phyloP scores from a whole-genome alignment of 2,329 filamentous ascomycete species.

The Paraphaeosphaeria minitans region DNA sequence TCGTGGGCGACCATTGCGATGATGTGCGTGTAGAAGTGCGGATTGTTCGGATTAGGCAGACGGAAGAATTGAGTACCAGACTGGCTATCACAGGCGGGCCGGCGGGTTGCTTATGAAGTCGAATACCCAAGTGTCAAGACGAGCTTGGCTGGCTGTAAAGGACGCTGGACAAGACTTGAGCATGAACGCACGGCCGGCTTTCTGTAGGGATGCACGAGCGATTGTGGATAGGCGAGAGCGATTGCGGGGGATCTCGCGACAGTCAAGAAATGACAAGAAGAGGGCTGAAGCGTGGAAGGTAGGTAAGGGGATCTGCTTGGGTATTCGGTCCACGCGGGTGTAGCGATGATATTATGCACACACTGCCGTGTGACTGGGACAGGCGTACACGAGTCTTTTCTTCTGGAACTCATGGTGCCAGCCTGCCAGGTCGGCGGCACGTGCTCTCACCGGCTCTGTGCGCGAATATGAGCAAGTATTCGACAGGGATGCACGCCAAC shows the following conservation, averaged over 20 bases:
- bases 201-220: slow-evolving; percentile 16
- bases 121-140: not conserved
- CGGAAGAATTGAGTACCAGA: slow-evolving; percentile 35
- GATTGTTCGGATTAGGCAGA: slow-evolving; percentile 11
- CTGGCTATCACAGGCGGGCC: slow-evolving; percentile 24
- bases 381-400: not conserved
- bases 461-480: slow-evolving; percentile 26
- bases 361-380: not conserved
- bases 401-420: not conserved
- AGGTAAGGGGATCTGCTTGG: slow-evolving; percentile 17
- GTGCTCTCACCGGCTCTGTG: slow-evolving; percentile 3
- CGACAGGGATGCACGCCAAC: not conserved
- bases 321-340: not conserved
- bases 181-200: slow-evolving; percentile 34
- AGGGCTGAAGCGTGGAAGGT: slow-evolving; percentile 41
- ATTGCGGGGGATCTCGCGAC: slow-evolving; percentile 41
- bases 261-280: slow-evolving; percentile 36
- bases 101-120: slow-evolving; percentile 12
- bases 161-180: slow-evolving; percentile 19
- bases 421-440: not conserved
- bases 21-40: slow-evolving; percentile 5
- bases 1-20: slow-evolving; percentile 41
- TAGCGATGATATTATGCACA: not conserved
- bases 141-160: slow-evolving; percentile 23
- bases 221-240: slow-evolving; percentile 26